phyloP scores from a whole-genome alignment of 228 moss, liverwort and hornwort species.

The Sphagnum magellanicum region DNA sequence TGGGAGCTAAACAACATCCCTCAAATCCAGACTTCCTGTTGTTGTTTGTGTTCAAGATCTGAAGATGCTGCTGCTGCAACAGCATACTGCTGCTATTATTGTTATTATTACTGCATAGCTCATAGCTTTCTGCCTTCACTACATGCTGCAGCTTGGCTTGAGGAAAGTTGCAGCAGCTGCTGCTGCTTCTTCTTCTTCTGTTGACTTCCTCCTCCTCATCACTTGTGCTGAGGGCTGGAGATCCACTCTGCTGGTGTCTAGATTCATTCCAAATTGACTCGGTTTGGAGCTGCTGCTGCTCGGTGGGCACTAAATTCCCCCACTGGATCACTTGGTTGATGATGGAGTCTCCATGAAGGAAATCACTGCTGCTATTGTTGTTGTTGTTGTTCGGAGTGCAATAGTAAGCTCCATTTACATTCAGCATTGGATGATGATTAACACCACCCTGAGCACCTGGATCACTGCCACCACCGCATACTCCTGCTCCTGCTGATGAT shows the following conservation, averaged over 20 bases:
- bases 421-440: not conserved
- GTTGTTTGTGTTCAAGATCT: no score
- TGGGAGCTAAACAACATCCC: no score
- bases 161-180: no score
- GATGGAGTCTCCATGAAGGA: not conserved
- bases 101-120: no score
- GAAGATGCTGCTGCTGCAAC: no score
- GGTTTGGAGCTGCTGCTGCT: not conserved
- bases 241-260: not conserved
- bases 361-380: no score
- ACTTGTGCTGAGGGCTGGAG: conserved; percentile 3
- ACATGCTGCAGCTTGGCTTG: no score
- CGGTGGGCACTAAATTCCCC: conserved; percentile 7
- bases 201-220: not conserved
- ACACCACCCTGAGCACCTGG: no score
- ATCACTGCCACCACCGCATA: not conserved
- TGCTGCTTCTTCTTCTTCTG: no score
- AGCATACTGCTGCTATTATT: no score
- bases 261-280: conserved; percentile 13
- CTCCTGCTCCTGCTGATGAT: not conserved
- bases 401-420: conserved; percentile 2
- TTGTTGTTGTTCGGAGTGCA: conserved; percentile 4
- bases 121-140: no score
- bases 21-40: no score
- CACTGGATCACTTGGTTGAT: conserved; percentile 16